Evolutionary conservation across 169 alveolate species (phyloP), one percentile per base, ranked within the genome.

Genomic region (Condylostoma magnum): DNA sequence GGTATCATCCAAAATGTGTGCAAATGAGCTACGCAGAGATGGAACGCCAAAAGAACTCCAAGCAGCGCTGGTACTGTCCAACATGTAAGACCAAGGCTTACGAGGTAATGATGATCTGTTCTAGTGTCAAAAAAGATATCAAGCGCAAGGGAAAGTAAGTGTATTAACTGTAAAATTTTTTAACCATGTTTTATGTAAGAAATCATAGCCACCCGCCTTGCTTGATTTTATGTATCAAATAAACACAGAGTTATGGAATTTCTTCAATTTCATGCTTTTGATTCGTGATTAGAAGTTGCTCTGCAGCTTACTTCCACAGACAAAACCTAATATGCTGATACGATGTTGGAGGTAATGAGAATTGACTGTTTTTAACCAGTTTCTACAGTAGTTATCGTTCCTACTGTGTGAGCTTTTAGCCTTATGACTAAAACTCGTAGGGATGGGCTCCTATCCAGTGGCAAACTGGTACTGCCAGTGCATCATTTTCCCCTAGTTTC

Each of bases 371-470:
- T 8, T n/a, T 5, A n/a, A 63, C 50, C 18, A 63, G 33, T 25
- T 44, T 63, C 15, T 63, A 28, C 18, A 63, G 12, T 15, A 63
- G 34, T n/a, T 63, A 43, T n/a, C 15, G 12, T 18, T 63, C 73
- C 18, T 27, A 20, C 12, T 22, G 25, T 12, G 58, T 63, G 4
- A 63, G 30, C 20, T 54, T 54, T 20, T 43, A 28, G 12, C 38
- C 38, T n/a, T 28, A 22, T 4, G 31, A 18, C n/a, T 25, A 12
- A 46, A 41, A 15, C 15, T 67, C 76, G 4, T 27, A 25, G 22
- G 3, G 15, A 30, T 67, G 76, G 20, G 50, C 67, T 67, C 76
- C 76, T 6, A 67, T 22, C 51, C 76, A 67, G 36, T 67, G 76
- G 20, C 66, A n/a, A 33, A 67, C 46, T 12, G 76, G 76, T 20